These are phyloP conservation scores for Trametes maxima DNA, from an alignment of 768 basidiomycete genomes.

Conservation along the genomic window DNA sequence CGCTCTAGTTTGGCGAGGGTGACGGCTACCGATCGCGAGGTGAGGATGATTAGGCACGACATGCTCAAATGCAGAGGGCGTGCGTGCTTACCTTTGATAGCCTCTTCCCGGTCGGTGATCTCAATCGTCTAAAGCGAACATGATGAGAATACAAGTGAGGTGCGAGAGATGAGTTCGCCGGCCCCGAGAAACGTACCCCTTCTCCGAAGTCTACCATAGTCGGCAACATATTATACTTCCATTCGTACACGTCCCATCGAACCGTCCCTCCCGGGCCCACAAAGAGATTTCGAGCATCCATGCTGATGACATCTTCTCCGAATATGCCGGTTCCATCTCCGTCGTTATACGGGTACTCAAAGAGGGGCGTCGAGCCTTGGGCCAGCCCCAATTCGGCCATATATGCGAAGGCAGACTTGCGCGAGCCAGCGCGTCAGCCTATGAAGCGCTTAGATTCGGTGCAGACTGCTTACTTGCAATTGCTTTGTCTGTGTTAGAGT, in stretches of 20 bases:
- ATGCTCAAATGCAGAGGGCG: too few relatives aligned
- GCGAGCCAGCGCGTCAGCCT: too few relatives aligned
- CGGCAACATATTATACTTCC: background rate
- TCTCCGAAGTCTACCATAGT: background rate
- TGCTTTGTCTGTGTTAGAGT: too few relatives aligned
- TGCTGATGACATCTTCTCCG: background rate
- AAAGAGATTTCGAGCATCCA: background rate
- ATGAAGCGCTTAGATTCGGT: too few relatives aligned
- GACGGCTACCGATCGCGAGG: background rate
- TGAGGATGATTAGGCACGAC: background rate
- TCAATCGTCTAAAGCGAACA: background rate
- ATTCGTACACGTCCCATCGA: background rate
- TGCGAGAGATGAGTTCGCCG: too few relatives aligned
- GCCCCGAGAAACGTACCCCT: background rate
- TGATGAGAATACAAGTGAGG: background rate
- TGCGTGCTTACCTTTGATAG: background rate
- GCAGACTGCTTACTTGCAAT: too few relatives aligned
- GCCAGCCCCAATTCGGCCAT: too few relatives aligned
- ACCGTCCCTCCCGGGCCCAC: conserved; percentile 2
- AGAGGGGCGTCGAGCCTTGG: background rate
- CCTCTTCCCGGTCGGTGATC: background rate
- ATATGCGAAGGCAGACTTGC: too few relatives aligned
- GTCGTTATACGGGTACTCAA: background rate
- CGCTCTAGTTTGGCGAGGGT: background rate
- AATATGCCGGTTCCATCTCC: too few relatives aligned